Percentiles rank a stretch among this genome's conserved stretches.
Evolutionary conservation across 106 monocot genomes (phyloP).

Genomic region (Apostasia ramifera): DNA sequence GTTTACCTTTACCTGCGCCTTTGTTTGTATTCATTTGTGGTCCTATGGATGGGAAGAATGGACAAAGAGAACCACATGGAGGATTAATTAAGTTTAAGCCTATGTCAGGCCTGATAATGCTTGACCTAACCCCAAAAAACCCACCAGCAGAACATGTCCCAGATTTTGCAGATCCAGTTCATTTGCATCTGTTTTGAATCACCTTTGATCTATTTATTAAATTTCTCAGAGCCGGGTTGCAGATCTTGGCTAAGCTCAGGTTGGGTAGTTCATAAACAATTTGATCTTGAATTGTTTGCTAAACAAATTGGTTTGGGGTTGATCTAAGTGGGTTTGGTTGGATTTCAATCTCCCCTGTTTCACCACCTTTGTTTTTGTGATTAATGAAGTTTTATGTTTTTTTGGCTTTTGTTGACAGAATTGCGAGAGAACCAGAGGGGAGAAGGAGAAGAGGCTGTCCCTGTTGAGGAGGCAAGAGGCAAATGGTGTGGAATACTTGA

Average conservation of each 20-base stretch:
- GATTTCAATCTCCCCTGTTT: neutral
- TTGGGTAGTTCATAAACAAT: no score
- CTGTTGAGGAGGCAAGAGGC: constrained; percentile 51
- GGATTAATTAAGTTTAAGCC: no score
- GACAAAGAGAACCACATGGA: neutral
- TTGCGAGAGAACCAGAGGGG: constrained; percentile 32
- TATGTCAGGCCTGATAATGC: no score
- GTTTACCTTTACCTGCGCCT: neutral
- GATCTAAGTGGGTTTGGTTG: neutral
- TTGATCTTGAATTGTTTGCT: no score
- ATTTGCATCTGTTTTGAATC: no score
- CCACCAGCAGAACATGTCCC: no score
- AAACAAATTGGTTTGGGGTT: no score
- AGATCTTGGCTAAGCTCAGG: no score
- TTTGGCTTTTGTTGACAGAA: constrained; percentile 24
- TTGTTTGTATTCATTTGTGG: neutral
- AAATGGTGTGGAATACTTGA: constrained; percentile 57
- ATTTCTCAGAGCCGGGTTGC: no score
- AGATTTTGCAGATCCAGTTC: no score
- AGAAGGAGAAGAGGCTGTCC: constrained; percentile 58
- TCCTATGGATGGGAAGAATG: neutral
- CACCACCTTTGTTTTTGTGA: neutral
- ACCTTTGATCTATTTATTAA: no score
- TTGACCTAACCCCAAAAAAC: no score
- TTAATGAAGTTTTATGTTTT: constrained; percentile 7